phyloP scores from a whole-genome alignment of 1,284 basidiomycete species.

The Puccinia polysora region DNA sequence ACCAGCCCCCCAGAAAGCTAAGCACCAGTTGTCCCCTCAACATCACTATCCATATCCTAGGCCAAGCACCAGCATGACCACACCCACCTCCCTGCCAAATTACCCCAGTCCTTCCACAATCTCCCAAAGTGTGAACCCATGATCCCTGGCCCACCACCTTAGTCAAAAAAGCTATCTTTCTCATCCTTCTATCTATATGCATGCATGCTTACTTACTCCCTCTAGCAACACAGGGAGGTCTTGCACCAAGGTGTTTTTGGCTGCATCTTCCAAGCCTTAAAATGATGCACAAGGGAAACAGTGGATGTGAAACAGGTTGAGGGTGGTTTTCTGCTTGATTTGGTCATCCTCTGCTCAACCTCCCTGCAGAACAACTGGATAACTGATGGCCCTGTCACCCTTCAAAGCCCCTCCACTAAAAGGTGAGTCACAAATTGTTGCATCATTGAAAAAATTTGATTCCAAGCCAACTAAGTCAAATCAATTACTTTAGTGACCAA shows the following conservation, averaged over 20 bases:
- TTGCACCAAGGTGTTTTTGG: slow-evolving; percentile 52
- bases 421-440: too few species aligned
- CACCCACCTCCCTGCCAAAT: slow-evolving; percentile 39
- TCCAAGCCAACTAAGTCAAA: too few species aligned
- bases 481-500: too few species aligned
- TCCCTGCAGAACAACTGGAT: slow-evolving; percentile 49
- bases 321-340: slow-evolving; percentile 36
- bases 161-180: not conserved
- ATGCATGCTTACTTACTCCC: not conserved
- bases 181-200: not conserved
- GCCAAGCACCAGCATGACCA: slow-evolving; percentile 14
- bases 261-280: slow-evolving; percentile 64
- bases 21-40: not conserved
- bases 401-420: slow-evolving; percentile 3
- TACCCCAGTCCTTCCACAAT: too few species aligned
- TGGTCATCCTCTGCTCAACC: not conserved
- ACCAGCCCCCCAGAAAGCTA: not conserved
- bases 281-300: slow-evolving; percentile 93
- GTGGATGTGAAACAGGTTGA: slow-evolving; percentile 91
- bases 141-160: not conserved
- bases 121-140: not conserved
- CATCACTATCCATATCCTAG: not conserved
- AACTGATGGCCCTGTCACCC: slow-evolving; percentile 50
- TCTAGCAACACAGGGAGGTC: slow-evolving; percentile 50
- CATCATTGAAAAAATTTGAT: too few species aligned